phyloP scores from a whole-genome alignment of 176 grass and related monocot species.

The Hordeum marinum region DNA sequence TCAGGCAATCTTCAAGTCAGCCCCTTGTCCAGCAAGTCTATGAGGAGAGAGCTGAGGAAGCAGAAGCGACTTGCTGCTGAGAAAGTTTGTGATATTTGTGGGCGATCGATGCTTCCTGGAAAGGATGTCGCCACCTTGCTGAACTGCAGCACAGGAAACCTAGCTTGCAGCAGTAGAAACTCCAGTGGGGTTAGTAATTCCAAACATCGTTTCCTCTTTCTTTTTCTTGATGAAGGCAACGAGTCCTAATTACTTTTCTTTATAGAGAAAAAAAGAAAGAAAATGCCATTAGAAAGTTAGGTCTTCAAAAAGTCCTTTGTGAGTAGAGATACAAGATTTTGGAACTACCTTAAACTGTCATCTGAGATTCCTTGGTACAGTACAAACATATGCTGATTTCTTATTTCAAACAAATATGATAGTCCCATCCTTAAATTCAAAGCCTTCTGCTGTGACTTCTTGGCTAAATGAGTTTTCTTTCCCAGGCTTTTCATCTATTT shows the following conservation, averaged over 20 bases:
- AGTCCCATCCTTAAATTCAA: neutral
- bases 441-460: neutral
- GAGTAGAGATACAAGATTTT: neutral
- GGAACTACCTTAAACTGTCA: neutral
- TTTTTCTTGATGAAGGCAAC: conserved; percentile 1
- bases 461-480: neutral
- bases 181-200: conserved; percentile 67
- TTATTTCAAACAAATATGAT: neutral
- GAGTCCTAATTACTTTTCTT: neutral
- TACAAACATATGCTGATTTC: neutral
- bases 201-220: neutral
- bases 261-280: neutral
- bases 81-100: conserved; percentile 96
- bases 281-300: neutral
- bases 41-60: conserved; percentile 74
- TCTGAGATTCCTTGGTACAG: neutral
- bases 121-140: conserved; percentile 87
- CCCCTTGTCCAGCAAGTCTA: conserved; percentile 54
- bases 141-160: conserved; percentile 78
- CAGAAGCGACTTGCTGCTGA: conserved; percentile 80
- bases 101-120: conserved; percentile 77
- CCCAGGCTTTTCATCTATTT: conserved; percentile 47
- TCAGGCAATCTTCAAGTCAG: conserved; percentile 41
- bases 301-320: neutral
- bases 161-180: conserved; percentile 94